These are phyloP conservation scores for Microbotryum violaceum DNA, from an alignment of 1,284 basidiomycete species.

Conservation along the genomic window DNA sequence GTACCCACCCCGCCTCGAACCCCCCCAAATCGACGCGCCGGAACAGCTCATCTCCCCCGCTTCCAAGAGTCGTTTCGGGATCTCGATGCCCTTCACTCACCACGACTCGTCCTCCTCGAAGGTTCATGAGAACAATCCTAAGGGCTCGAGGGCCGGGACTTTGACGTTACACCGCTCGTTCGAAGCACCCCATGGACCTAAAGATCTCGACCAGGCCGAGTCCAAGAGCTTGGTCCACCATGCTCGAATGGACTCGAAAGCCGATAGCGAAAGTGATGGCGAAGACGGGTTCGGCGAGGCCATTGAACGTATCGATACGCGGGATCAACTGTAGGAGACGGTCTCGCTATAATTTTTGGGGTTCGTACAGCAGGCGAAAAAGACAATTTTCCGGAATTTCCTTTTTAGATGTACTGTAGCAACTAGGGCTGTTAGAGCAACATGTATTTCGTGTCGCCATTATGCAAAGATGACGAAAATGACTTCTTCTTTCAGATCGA, in stretches of 20 bases:
- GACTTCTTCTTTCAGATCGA: too few relatives aligned
- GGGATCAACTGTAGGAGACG: neutral
- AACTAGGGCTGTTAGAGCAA: too few relatives aligned
- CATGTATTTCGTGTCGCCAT: too few relatives aligned
- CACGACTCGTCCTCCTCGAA: neutral
- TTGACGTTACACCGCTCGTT: conserved; percentile 1
- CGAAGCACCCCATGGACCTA: conserved; percentile 13
- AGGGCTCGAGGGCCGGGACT: neutral
- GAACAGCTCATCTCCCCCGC: neutral
- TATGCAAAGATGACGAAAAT: too few relatives aligned
- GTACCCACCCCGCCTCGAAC: too few relatives aligned
- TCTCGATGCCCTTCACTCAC: neutral
- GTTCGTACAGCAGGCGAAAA: too few relatives aligned
- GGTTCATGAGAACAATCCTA: neutral
- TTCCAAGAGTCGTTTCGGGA: conserved; percentile 4
- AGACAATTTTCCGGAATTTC: too few relatives aligned
- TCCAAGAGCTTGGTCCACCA: conserved; percentile 13
- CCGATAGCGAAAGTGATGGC: conserved; percentile 7
- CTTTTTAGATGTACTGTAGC: too few relatives aligned
- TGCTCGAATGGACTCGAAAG: neutral
- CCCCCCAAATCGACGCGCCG: too few relatives aligned
- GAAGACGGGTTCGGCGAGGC: neutral
- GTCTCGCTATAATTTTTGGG: too few relatives aligned
- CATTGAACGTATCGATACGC: conserved; percentile 14
- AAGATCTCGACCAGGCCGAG: conserved; percentile 21